Evolutionary conservation across 768 basidiomycete species (phyloP).

Genomic region (Leccinum subgranulosum): DNA sequence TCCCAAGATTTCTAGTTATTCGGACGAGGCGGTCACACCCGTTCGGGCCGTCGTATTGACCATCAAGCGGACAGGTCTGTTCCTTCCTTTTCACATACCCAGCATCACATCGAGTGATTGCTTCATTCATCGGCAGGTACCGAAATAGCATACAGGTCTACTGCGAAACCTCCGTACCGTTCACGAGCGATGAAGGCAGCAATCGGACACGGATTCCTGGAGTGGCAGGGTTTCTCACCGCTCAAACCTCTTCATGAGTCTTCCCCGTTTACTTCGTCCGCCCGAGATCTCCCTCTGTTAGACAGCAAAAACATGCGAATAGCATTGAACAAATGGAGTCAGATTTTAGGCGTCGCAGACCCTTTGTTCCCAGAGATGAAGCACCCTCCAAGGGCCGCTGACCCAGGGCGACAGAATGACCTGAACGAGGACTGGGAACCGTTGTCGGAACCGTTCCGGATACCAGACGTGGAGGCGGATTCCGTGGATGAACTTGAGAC

Average conservation of each 20-base stretch:
- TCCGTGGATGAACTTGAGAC: slow-evolving; percentile 3
- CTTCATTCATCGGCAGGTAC: slow-evolving; percentile 4
- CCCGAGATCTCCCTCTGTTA: slow-evolving; percentile 8
- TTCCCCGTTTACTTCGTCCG: slow-evolving; percentile 24
- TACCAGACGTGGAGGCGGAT: neutral
- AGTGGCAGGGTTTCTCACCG: slow-evolving; percentile 32
- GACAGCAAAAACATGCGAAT: slow-evolving; percentile 31
- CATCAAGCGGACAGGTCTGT: slow-evolving; percentile 28
- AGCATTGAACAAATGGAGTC: slow-evolving; percentile 33
- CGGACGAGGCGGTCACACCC: neutral
- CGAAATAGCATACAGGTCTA: slow-evolving; percentile 21
- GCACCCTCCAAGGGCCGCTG: neutral
- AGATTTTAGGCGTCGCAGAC: slow-evolving; percentile 30
- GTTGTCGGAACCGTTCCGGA: slow-evolving; percentile 17
- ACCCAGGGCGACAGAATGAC: slow-evolving; percentile 3
- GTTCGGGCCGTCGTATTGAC: slow-evolving; percentile 13
- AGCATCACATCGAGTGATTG: neutral
- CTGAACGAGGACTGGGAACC: slow-evolving; percentile 24
- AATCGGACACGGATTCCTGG: slow-evolving; percentile 30
- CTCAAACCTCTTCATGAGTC: slow-evolving; percentile 28
- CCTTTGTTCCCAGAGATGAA: slow-evolving; percentile 32
- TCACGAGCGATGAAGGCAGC: slow-evolving; percentile 30
- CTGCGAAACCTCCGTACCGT: slow-evolving; percentile 23
- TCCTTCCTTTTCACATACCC: neutral
- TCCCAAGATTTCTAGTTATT: neutral